Percentiles rank a stretch among this genome's conserved stretches.
Conservation (phyloP, 164 flowering plant genomes). For the Vitis rotundifolia region DNA sequence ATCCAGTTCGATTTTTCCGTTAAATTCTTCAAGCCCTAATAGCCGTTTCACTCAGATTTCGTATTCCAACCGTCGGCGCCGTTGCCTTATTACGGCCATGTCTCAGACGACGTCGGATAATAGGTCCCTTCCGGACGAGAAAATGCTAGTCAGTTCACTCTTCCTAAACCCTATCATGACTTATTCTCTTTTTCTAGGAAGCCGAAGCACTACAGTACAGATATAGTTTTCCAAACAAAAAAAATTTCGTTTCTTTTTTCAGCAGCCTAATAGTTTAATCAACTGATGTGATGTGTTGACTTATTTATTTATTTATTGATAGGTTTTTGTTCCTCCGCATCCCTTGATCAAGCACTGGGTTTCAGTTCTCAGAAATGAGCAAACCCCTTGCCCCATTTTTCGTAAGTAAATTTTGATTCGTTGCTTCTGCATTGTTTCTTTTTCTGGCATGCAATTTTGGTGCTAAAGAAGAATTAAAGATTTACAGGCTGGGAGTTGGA, state of each 20-base stretch:
- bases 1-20: too few species aligned
- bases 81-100: constrained; percentile 22
- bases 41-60: constrained; percentile 17
- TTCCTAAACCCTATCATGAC: too few species aligned
- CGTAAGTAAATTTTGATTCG: constrained; percentile 41
- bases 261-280: not conserved
- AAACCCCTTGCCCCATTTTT: constrained; percentile 87
- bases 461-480: too few species aligned
- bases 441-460: not conserved
- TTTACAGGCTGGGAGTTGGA: too few species aligned
- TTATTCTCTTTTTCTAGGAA: too few species aligned
- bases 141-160: constrained; percentile 49
- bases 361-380: constrained; percentile 86
- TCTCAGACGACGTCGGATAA: constrained; percentile 44
- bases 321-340: constrained; percentile 98
- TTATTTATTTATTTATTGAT: constrained; percentile 3
- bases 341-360: constrained; percentile 98
- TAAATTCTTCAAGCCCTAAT: not conserved
- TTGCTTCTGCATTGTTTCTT: constrained; percentile 2
- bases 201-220: too few species aligned
- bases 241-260: not conserved
- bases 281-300: not conserved
- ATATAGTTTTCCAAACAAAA: too few species aligned
- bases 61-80: constrained; percentile 20
- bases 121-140: constrained; percentile 28